Conservation (phyloP, 1,284 basidiomycete species). For the Paramarasmius palmivorus region DNA sequence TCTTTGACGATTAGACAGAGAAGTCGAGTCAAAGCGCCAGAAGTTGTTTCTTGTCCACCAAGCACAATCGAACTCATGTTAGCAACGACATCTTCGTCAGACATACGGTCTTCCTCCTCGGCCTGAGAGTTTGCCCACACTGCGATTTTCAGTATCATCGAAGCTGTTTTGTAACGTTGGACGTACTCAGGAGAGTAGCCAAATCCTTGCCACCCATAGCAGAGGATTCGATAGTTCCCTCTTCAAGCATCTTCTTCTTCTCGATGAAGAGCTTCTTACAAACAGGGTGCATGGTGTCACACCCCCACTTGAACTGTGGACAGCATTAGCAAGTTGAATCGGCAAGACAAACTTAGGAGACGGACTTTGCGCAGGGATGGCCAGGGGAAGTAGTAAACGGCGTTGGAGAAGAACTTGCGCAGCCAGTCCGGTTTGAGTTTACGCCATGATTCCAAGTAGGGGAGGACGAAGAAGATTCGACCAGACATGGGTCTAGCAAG, state of each 20-base stretch:
- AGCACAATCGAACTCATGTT: slow-evolving; percentile 24
- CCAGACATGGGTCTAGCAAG: slow-evolving; percentile 23
- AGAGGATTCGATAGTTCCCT: slow-evolving; percentile 22
- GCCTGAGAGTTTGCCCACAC: slow-evolving; percentile 24
- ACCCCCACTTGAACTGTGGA: slow-evolving; percentile 23
- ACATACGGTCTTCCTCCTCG: slow-evolving; percentile 17
- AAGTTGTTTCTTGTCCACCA: slow-evolving; percentile 27
- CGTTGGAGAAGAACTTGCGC: slow-evolving; percentile 17
- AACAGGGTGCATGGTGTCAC: slow-evolving; percentile 24
- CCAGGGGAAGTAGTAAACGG: slow-evolving; percentile 22
- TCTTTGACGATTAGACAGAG: slow-evolving; percentile 20
- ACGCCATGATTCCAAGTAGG: slow-evolving; percentile 24
- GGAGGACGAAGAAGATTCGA: slow-evolving; percentile 25
- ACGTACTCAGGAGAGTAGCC: slow-evolving; percentile 24
- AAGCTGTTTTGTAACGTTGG: background rate
- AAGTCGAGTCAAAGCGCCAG: slow-evolving; percentile 21
- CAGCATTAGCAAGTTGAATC: background rate
- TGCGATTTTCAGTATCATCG: slow-evolving; percentile 6
- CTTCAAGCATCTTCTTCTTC: slow-evolving; percentile 18
- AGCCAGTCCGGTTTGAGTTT: slow-evolving; percentile 26
- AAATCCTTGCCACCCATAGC: slow-evolving; percentile 25
- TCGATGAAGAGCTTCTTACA: slow-evolving; percentile 17
- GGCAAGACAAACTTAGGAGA: background rate
- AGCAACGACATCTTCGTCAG: slow-evolving; percentile 23
- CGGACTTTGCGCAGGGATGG: slow-evolving; percentile 20